phyloP scores from a whole-genome alignment of 805 yeast species.

The Metschnikowia lachancei region DNA sequence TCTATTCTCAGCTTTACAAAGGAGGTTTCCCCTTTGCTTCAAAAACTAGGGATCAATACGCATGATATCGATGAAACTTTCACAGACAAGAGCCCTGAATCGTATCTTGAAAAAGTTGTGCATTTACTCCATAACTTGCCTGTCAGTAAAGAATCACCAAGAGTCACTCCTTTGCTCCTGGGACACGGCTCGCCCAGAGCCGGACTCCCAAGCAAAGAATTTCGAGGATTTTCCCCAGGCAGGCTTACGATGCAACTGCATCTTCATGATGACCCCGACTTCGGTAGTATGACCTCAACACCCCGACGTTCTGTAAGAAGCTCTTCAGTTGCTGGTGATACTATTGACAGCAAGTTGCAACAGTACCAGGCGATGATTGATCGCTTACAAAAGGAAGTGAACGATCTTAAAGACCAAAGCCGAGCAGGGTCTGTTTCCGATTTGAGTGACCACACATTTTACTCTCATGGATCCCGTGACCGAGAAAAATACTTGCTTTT shows the following conservation, averaged over 20 bases:
- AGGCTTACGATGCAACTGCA: neutral
- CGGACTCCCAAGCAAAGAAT: neutral
- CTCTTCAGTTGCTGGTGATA: conserved; percentile 15
- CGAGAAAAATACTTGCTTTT: conserved; percentile 13
- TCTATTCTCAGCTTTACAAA: conserved; percentile 11
- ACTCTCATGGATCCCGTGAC: conserved; percentile 5
- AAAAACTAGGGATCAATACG: conserved; percentile 14
- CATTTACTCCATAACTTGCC: neutral
- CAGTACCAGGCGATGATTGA: conserved; percentile 33
- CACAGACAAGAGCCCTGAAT: neutral
- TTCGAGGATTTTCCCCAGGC: neutral
- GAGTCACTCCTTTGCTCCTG: neutral
- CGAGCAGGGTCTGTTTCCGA: conserved; percentile 14
- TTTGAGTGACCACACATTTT: conserved; percentile 4
- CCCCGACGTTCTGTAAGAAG: neutral
- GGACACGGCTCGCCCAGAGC: neutral
- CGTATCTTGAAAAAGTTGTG: neutral
- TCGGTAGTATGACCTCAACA: conserved; percentile 1
- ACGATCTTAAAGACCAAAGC: conserved; percentile 24
- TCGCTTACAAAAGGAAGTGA: conserved; percentile 31
- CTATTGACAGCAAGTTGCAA: conserved; percentile 27
- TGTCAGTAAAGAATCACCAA: neutral
- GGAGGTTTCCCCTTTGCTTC: conserved; percentile 22
- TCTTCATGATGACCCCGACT: neutral
- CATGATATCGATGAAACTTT: neutral